Conservation (phyloP, 1,284 basidiomycete species). For the Apiotrichum mycotoxinovorans region DNA sequence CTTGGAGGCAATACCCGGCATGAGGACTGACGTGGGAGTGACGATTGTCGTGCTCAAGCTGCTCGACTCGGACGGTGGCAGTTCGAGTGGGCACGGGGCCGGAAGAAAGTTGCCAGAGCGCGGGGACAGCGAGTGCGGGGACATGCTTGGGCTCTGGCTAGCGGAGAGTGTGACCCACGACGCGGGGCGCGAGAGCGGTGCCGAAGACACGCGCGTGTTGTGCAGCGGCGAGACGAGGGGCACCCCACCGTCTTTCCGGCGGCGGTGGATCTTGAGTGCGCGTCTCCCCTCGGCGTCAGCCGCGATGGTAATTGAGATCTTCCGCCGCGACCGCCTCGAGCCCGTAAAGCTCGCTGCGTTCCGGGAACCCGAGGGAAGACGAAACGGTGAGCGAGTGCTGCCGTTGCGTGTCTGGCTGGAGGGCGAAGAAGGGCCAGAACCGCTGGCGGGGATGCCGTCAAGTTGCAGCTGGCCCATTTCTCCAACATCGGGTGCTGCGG, state of each 20-base stretch:
- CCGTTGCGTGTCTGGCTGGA: background rate
- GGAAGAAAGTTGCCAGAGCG: background rate
- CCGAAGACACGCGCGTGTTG: background rate
- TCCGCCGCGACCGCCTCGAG: background rate
- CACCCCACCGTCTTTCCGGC: background rate
- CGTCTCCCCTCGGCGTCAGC: background rate
- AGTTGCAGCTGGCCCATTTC: background rate
- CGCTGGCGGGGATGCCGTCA: background rate
- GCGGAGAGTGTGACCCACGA: background rate
- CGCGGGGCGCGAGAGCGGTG: background rate
- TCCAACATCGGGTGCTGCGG: background rate
- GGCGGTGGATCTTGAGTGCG: background rate
- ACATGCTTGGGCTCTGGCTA: background rate
- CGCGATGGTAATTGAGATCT: background rate
- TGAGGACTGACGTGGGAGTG: background rate
- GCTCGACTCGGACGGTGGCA: background rate
- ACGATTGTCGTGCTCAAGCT: background rate
- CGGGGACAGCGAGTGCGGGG: background rate
- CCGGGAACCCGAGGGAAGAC: background rate
- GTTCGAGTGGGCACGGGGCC: background rate
- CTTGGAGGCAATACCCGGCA: background rate
- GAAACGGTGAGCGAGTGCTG: background rate
- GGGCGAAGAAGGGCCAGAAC: background rate
- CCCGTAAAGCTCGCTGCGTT: background rate
- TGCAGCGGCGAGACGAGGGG: background rate